Conservation (phyloP, 306 rosid genomes). For the Comarum palustre region DNA sequence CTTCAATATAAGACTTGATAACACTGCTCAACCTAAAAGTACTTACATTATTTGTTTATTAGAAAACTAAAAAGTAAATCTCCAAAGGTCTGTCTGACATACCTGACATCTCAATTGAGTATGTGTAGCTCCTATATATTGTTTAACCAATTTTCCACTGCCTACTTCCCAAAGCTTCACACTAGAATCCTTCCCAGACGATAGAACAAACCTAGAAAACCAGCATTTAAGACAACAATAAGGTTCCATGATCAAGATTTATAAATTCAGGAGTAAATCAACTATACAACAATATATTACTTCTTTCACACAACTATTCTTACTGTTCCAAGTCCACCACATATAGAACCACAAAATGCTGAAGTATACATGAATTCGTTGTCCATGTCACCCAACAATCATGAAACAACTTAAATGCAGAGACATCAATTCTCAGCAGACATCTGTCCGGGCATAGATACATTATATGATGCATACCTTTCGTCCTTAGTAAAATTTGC, state of each 20-base stretch:
- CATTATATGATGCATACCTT: conserved; percentile 43
- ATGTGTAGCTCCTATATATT: conserved; percentile 76
- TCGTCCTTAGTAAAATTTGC: conserved; percentile 80
- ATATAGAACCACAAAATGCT: not conserved
- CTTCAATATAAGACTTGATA: not conserved
- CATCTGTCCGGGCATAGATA: not conserved
- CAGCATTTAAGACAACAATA: conserved; percentile 15
- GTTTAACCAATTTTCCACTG: conserved; percentile 80
- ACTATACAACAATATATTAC: not conserved
- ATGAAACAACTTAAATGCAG: not conserved
- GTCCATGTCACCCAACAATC: not conserved
- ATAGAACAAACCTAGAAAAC: conserved; percentile 69
- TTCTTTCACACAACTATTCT: not conserved
- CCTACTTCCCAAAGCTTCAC: conserved; percentile 90
- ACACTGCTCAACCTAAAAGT: not conserved
- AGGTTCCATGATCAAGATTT: conserved; percentile 8
- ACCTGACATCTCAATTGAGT: conserved; percentile 80
- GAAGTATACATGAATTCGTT: not conserved
- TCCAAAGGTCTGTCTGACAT: conserved; percentile 11
- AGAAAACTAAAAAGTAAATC: not conserved
- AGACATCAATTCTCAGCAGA: not conserved
- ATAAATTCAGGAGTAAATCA: not conserved
- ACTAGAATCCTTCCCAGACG: conserved; percentile 89
- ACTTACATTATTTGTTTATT: not conserved
- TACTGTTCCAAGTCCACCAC: not conserved